Evolutionary conservation across 2,329 filamentous ascomycete species (phyloP).

Genomic region (Aureobasidium namibiae): DNA sequence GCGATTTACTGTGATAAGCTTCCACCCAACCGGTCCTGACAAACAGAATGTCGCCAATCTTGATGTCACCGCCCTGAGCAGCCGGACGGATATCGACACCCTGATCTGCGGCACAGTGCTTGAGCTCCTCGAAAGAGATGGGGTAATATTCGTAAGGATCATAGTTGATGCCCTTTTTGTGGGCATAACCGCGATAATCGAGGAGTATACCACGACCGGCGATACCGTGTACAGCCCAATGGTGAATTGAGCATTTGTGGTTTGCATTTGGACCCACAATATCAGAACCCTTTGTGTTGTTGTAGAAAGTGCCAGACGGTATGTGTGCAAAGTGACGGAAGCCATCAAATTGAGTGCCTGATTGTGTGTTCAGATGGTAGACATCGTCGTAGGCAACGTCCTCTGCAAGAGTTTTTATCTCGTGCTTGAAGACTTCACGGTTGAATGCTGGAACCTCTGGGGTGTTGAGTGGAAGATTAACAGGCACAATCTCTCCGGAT

Average conservation of each 20-base stretch:
- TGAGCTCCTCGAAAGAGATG: slow-evolving; percentile 41
- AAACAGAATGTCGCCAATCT: slow-evolving; percentile 50
- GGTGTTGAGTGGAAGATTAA: slow-evolving; percentile 47
- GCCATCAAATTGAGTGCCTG: slow-evolving; percentile 39
- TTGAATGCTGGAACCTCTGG: slow-evolving; percentile 44
- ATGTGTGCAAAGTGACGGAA: slow-evolving; percentile 41
- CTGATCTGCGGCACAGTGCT: slow-evolving; percentile 51
- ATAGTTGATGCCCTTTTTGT: slow-evolving; percentile 36
- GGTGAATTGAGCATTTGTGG: slow-evolving; percentile 37
- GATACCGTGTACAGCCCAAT: slow-evolving; percentile 38
- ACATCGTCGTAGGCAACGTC: slow-evolving; percentile 34
- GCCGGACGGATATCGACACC: slow-evolving; percentile 48
- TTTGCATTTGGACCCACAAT: slow-evolving; percentile 33
- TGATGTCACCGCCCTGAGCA: slow-evolving; percentile 46
- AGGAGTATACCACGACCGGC: slow-evolving; percentile 36
- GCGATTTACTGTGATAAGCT: slow-evolving; percentile 53
- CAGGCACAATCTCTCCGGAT: slow-evolving; percentile 47
- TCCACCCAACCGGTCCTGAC: slow-evolving; percentile 57
- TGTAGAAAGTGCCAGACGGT: slow-evolving; percentile 34
- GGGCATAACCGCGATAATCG: slow-evolving; percentile 35
- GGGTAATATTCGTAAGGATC: slow-evolving; percentile 34
- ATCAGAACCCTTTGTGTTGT: slow-evolving; percentile 32
- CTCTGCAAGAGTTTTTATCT: slow-evolving; percentile 39
- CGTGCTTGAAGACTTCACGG: slow-evolving; percentile 46
- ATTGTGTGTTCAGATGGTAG: slow-evolving; percentile 42